Percentiles rank a stretch among this genome's conserved stretches.
Conservation (phyloP, 2,329 filamentous ascomycete genomes). For the Aspergillus fijiensis region DNA sequence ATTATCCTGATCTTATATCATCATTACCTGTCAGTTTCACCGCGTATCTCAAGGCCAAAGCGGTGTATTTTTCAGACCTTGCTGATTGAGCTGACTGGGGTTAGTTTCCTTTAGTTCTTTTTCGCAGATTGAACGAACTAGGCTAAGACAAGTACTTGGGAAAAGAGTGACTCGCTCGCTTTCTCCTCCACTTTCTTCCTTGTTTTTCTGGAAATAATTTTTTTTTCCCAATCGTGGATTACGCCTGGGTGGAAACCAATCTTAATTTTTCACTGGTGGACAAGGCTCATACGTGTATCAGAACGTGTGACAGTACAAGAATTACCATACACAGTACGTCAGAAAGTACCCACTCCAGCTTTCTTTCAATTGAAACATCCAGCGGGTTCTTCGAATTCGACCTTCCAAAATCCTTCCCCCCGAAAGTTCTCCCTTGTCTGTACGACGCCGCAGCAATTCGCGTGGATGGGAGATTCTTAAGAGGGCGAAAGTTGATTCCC, state of each 20-base stretch:
- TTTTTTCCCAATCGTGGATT: background rate
- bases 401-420: constrained; percentile 26
- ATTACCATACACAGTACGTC: constrained; percentile 16
- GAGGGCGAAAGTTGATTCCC: constrained; percentile 7
- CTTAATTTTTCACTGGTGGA: background rate
- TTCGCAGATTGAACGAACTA: background rate
- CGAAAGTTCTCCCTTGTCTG: constrained; percentile 21
- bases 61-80: constrained; percentile 14
- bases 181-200: background rate
- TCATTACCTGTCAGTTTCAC: constrained; percentile 17
- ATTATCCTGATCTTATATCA: constrained; percentile 19
- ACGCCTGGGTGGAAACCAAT: background rate
- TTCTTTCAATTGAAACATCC: constrained; percentile 28
- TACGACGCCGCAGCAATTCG: constrained; percentile 13
- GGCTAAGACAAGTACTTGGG: background rate
- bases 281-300: constrained; percentile 9
- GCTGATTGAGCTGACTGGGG: background rate
- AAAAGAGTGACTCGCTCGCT: background rate
- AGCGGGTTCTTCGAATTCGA: constrained; percentile 26
- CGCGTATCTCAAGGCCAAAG: constrained; percentile 5
- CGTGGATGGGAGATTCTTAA: constrained; percentile 11
- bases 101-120: background rate
- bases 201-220: background rate
- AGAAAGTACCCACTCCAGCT: constrained; percentile 24
- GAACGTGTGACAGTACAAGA: constrained; percentile 11